Conservation (phyloP, 2,329 filamentous ascomycete species). For the Sordariomycetes sp. region DNA sequence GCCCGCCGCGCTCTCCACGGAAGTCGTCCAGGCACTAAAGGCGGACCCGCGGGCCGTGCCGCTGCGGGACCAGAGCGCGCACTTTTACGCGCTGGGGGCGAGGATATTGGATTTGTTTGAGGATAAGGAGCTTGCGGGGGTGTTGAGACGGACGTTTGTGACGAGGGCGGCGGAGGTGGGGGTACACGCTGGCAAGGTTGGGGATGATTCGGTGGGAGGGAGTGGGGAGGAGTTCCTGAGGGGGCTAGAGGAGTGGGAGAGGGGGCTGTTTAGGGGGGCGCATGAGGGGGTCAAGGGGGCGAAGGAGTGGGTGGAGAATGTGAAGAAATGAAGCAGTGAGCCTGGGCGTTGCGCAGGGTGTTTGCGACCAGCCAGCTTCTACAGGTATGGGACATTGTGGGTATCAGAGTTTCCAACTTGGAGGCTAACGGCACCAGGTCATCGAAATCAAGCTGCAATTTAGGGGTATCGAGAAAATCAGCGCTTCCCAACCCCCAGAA, state of each 20-base stretch:
- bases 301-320: slow-evolving; percentile 57
- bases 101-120: slow-evolving; percentile 86
- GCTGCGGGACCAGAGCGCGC: slow-evolving; percentile 65
- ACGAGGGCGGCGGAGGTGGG: slow-evolving; percentile 69
- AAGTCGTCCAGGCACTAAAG: slow-evolving; percentile 79
- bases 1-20: slow-evolving; percentile 60
- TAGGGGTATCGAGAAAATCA: neutral
- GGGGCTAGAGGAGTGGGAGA: slow-evolving; percentile 82
- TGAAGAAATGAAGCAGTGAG: slow-evolving; percentile 15
- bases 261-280: slow-evolving; percentile 58
- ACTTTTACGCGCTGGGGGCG: slow-evolving; percentile 79
- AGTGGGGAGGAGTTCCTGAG: slow-evolving; percentile 65
- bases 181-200: slow-evolving; percentile 77
- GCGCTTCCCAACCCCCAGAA: neutral
- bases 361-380: neutral
- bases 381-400: neutral
- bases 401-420: neutral
- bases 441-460: neutral
- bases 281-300: slow-evolving; percentile 61
- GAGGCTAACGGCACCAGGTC: neutral
- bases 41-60: slow-evolving; percentile 81
- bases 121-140: slow-evolving; percentile 61
- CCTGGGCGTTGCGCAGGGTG: neutral
- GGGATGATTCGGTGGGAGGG: slow-evolving; percentile 46
- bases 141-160: slow-evolving; percentile 69